Evolutionary conservation across 108 stramenopile genomes (phyloP).

Genomic region (Pseudonitzschia pungens): DNA sequence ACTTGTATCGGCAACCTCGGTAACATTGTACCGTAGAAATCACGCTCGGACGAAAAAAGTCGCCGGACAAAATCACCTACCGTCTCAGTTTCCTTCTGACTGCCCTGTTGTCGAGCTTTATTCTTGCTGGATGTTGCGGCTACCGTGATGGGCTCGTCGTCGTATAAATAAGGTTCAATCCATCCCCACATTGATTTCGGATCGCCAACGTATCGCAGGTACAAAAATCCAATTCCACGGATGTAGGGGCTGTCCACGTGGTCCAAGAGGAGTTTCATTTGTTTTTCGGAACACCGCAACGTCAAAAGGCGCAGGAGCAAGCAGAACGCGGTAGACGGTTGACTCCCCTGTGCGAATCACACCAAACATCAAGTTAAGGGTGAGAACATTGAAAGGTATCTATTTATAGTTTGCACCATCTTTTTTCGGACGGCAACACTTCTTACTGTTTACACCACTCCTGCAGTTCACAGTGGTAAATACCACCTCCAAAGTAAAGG

Average conservation of each 20-base stretch:
- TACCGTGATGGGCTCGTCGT: slow-evolving; percentile 76
- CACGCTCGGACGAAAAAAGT: slow-evolving; percentile 66
- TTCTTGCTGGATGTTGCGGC: slow-evolving; percentile 28
- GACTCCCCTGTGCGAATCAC: neutral
- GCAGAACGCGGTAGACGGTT: slow-evolving; percentile 93
- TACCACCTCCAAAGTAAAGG: neutral
- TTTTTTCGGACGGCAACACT: neutral
- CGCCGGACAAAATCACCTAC: slow-evolving; percentile 78
- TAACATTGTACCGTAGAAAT: slow-evolving; percentile 91
- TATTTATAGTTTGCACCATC: neutral
- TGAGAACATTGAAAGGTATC: neutral
- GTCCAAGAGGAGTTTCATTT: slow-evolving; percentile 87
- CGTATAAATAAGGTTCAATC: slow-evolving; percentile 89
- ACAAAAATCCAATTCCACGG: slow-evolving; percentile 93
- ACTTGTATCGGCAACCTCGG: slow-evolving; percentile 91
- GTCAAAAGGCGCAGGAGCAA: slow-evolving; percentile 90
- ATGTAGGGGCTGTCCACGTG: slow-evolving; percentile 92
- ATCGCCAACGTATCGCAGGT: slow-evolving; percentile 90
- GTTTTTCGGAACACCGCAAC: slow-evolving; percentile 86
- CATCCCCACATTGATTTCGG: slow-evolving; percentile 82
- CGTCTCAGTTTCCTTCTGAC: slow-evolving; percentile 35
- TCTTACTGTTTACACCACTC: slow-evolving; percentile 1
- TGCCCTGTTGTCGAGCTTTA: slow-evolving; percentile 7
- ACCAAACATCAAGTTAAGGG: neutral
- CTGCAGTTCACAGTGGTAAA: neutral